A percentile compares a stretch with the other conserved stretches of the same genome.
Evolutionary conservation across 2,329 filamentous ascomycete species (phyloP).

Genomic region (Lasiodiplodia sp.): DNA sequence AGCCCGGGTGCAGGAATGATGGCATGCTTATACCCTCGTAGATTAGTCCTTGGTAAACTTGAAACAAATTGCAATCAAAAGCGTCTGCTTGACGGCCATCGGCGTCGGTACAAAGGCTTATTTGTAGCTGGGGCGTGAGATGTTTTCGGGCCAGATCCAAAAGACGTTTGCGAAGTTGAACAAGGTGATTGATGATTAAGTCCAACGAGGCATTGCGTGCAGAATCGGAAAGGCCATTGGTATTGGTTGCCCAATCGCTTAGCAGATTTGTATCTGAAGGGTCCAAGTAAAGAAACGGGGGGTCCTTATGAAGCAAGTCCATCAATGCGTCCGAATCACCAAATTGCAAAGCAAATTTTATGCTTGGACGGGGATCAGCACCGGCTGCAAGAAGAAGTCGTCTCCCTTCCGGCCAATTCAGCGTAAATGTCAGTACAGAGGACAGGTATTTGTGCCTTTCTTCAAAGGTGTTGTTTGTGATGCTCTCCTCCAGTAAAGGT

Average conservation of each 20-base stretch:
- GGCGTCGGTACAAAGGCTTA: background rate
- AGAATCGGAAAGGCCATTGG: background rate
- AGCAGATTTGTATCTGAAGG: background rate
- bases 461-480: background rate
- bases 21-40: background rate
- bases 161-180: background rate
- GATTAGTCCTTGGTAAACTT: background rate
- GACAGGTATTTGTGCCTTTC: background rate
- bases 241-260: rapidly evolving
- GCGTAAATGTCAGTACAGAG: background rate
- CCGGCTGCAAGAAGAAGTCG: background rate
- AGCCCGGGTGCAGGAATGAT: background rate
- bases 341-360: background rate
- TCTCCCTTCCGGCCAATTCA: background rate
- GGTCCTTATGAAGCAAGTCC: background rate
- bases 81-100: background rate
- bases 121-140: background rate
- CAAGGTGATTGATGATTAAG: background rate
- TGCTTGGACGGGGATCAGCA: background rate
- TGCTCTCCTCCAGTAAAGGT: background rate
- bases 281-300: too few relatives aligned
- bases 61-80: background rate
- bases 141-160: background rate
- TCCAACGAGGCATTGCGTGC: background rate
- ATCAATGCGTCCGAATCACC: background rate